Conservation (phyloP, 805 yeast genomes). For the Starmerella tilneyi region DNA sequence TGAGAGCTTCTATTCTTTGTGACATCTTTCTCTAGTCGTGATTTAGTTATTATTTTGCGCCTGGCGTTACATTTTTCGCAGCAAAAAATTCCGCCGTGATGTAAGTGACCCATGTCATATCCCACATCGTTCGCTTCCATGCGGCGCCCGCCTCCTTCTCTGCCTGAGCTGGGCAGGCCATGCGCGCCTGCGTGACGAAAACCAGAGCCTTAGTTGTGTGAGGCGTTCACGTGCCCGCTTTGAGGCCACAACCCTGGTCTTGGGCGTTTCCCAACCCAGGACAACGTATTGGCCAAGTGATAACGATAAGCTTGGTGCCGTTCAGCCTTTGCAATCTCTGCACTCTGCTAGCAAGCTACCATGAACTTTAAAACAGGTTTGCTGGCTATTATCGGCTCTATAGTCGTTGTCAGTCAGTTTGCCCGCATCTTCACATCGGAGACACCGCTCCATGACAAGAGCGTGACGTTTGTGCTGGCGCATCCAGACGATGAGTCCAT, state of each 20-base stretch:
- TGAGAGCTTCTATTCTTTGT: no score
- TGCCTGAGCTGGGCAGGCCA: no score
- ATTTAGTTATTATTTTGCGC: no score
- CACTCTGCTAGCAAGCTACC: background rate
- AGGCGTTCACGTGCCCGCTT: background rate
- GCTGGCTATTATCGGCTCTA: conserved; percentile 3
- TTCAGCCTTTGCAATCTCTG: background rate
- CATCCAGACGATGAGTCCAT: conserved; percentile 98
- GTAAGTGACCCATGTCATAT: no score
- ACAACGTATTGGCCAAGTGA: background rate
- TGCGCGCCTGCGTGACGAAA: no score
- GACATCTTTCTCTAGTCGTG: no score
- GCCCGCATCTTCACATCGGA: conserved; percentile 18
- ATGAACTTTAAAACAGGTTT: conserved; percentile 3
- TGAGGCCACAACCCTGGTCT: background rate
- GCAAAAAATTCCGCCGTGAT: no score
- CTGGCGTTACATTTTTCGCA: no score
- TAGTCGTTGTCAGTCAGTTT: conserved; percentile 13
- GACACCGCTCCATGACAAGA: conserved; percentile 22
- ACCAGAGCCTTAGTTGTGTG: no score
- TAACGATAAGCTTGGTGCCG: conserved; percentile 6
- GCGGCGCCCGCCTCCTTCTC: no score
- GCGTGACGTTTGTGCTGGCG: conserved; percentile 50
- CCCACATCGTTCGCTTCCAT: no score
- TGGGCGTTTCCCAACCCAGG: background rate